A percentile compares a stretch with the other conserved stretches of the same genome.
Evolutionary conservation across 2,329 filamentous ascomycete genomes (phyloP).

Genomic region (Cladosporium halotolerans): DNA sequence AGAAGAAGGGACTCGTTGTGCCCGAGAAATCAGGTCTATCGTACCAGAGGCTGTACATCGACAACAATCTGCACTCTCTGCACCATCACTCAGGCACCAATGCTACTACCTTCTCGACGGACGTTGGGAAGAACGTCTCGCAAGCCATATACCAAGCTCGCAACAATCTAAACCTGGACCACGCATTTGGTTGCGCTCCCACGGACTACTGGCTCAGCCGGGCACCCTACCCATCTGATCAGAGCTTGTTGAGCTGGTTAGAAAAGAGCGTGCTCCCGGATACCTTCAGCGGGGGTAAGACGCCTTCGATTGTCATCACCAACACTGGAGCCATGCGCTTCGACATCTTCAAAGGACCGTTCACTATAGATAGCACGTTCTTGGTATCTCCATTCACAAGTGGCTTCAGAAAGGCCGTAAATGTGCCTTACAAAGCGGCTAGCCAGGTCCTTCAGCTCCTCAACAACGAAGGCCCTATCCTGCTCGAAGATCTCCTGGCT

Average conservation of each 20-base stretch:
- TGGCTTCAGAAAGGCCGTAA: constrained; percentile 66
- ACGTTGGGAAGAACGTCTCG: constrained; percentile 66
- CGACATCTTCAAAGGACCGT: constrained; percentile 87
- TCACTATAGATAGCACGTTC: constrained; percentile 81
- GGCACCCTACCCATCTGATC: constrained; percentile 62
- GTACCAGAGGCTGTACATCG: constrained; percentile 80
- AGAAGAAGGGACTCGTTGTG: constrained; percentile 25
- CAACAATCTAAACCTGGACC: constrained; percentile 63
- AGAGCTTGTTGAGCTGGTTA: constrained; percentile 79
- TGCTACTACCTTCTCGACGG: constrained; percentile 66
- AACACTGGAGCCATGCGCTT: constrained; percentile 93
- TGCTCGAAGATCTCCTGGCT: constrained; percentile 28
- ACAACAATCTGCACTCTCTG: constrained; percentile 84
- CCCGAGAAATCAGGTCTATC: constrained; percentile 39
- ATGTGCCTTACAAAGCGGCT: constrained; percentile 74
- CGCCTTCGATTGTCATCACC: constrained; percentile 64
- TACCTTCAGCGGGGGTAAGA: constrained; percentile 31
- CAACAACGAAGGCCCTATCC: constrained; percentile 51
- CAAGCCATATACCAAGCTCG: constrained; percentile 64
- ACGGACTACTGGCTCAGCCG: constrained; percentile 75
- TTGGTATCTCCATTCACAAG: constrained; percentile 84
- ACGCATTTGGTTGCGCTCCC: constrained; percentile 76
- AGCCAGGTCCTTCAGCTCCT: constrained; percentile 57
- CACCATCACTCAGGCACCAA: constrained; percentile 74
- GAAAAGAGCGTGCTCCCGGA: constrained; percentile 67